Conservation (phyloP, 75 land plant species). For the Cunninghamia lanceolata region DNA sequence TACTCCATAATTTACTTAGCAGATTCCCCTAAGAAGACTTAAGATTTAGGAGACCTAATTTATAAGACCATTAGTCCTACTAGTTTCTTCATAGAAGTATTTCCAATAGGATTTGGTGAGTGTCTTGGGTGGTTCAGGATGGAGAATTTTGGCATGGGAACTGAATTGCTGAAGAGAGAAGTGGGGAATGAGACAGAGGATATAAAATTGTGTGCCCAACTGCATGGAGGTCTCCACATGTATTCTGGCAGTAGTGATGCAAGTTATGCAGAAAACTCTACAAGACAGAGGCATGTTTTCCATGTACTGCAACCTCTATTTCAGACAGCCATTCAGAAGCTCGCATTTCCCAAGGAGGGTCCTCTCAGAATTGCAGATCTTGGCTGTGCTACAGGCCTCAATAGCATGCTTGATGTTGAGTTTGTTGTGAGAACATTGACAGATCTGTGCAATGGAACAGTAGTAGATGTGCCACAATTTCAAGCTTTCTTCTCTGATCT, state of each 20-base stretch:
- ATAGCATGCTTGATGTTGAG: slow-evolving; percentile 4
- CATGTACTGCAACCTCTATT: neutral
- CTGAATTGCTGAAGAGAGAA: neutral
- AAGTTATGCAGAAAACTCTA: slow-evolving; percentile 16
- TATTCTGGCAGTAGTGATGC: slow-evolving; percentile 15
- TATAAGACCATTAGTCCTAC: too few species aligned
- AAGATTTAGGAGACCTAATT: too few species aligned
- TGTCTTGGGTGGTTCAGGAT: neutral
- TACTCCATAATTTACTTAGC: too few species aligned
- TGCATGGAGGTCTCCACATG: slow-evolving; percentile 11
- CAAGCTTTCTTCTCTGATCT: slow-evolving; percentile 23
- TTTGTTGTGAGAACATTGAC: slow-evolving; percentile 2
- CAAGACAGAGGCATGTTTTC: slow-evolving; percentile 10
- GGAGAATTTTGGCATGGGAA: neutral
- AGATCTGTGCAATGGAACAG: neutral
- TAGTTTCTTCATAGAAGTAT: too few species aligned
- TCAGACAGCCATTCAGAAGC: neutral
- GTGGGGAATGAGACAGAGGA: neutral
- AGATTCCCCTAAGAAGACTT: too few species aligned
- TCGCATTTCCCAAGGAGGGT: neutral
- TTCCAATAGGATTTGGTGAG: too few species aligned
- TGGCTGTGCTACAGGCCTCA: slow-evolving; percentile 21
- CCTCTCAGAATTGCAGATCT: slow-evolving; percentile 22
- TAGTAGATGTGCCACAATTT: slow-evolving; percentile 1
- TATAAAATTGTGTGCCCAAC: neutral